Base-by-base conservation (phyloP, 306 rosid genomes). In the Malus fusca region DNA sequence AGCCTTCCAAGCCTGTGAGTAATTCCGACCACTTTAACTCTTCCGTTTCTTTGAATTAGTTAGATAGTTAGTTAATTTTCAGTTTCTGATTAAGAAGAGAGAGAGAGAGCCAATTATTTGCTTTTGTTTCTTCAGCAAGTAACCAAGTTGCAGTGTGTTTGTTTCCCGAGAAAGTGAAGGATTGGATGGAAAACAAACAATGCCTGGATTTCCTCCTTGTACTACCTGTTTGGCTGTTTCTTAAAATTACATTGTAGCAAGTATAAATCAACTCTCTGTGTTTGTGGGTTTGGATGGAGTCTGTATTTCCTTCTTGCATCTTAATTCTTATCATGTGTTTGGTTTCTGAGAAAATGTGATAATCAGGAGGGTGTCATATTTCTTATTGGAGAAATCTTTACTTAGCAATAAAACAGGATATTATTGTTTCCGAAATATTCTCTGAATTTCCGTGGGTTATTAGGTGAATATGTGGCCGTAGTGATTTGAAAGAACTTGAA, bases 1-100 rank as follows among this genome's bases (percentile, higher is more conserved):
- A 92, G 84, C 90, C 96, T 40, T 90, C 97, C 23, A 90, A 92
- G 78, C 87, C 92, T 74, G 97, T 90, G 10, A 84, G 90, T 77
- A 8, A 17, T 28, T 72, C 12, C 19, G 17, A 26, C 71, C 9
- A 28, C 35, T 67, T 43, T 76, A 21, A 18, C 40, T 69, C 25
- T 13, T 51, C 19, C 19, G 4, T 30, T 35, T 46, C 52, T 71
- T 63, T 66, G 21, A 64, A 31, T 25, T 25, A 25, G 26, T 25
- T 25, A 1, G 26, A 5, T 44, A 12, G 48, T 65, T 40, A 46
- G 7, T 23, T 26, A 15, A 17, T 69, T 56, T 22, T 56, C 25
- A 56, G 10, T 56, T 21, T 21, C 60, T 8, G 25, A 21, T 6
- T 9, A 6, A 51, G 43, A 7, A 7, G 15, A 43, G 51, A 46